These are phyloP conservation scores for Gaultheria prostrata DNA, from an alignment of 148 eudicot species.

Conservation along the genomic window DNA sequence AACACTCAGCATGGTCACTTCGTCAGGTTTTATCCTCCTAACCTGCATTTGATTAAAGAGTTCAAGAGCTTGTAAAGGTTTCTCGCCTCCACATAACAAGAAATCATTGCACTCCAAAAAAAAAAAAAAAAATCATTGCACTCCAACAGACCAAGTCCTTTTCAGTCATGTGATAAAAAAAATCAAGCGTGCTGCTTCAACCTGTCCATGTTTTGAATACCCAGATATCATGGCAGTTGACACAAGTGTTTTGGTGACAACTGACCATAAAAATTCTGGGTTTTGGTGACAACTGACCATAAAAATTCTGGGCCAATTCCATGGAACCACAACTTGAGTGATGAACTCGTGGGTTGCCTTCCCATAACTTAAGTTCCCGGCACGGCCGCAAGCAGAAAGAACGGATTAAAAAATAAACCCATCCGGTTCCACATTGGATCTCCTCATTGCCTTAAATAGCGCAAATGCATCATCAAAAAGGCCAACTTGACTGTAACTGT, in stretches of 20 bases:
- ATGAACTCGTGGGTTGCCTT: slow-evolving; percentile 38
- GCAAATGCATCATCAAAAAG: slow-evolving; percentile 35
- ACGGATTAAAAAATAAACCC: slow-evolving; percentile 32
- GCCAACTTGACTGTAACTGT: slow-evolving; percentile 41
- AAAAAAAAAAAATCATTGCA: slow-evolving; percentile 55
- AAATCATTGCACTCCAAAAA: slow-evolving; percentile 63
- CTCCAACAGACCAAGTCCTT: slow-evolving; percentile 59
- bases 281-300: slow-evolving; percentile 29
- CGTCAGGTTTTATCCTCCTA: slow-evolving; percentile 41
- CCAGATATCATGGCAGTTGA: slow-evolving; percentile 50
- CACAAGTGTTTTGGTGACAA: slow-evolving; percentile 34
- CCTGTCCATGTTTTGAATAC: slow-evolving; percentile 40
- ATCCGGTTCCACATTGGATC: slow-evolving; percentile 40
- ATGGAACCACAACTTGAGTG: slow-evolving; percentile 39
- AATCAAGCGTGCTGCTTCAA: slow-evolving; percentile 37
- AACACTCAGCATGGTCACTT: slow-evolving; percentile 50
- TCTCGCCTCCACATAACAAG: slow-evolving; percentile 49
- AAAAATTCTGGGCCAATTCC: slow-evolving; percentile 44
- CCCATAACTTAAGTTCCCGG: slow-evolving; percentile 37
- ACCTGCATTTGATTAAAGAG: slow-evolving; percentile 38
- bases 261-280: slow-evolving; percentile 32
- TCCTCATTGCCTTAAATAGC: slow-evolving; percentile 47
- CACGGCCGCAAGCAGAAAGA: slow-evolving; percentile 42
- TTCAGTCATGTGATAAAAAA: slow-evolving; percentile 36
- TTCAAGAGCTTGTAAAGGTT: slow-evolving; percentile 45